These are phyloP conservation scores for Arachis monticola DNA, from an alignment of 331 rosid species.

Conservation along the genomic window DNA sequence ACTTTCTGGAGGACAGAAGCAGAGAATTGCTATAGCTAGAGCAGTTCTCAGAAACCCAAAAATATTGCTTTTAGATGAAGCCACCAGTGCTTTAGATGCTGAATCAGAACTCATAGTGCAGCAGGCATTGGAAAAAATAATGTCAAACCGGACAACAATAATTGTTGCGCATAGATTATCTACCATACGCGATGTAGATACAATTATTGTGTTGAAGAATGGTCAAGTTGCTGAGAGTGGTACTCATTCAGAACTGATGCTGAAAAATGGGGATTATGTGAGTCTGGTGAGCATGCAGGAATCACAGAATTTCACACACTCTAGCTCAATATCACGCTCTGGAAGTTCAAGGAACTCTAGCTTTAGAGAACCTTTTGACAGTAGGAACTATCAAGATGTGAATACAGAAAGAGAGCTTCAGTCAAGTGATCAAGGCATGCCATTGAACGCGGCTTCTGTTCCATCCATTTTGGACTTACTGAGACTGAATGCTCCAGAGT, in stretches of 20 bases:
- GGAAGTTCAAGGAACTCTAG: constrained; percentile 61
- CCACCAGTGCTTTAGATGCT: constrained; percentile 87
- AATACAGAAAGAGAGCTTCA: constrained; percentile 36
- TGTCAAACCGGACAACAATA: constrained; percentile 71
- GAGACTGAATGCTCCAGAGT: constrained; percentile 80
- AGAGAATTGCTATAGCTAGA: constrained; percentile 86
- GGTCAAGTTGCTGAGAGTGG: constrained; percentile 84
- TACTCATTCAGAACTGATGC: constrained; percentile 60
- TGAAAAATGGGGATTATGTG: constrained; percentile 66
- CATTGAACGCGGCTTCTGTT: constrained; percentile 40
- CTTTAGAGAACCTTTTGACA: constrained; percentile 44
- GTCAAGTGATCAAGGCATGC: constrained; percentile 42
- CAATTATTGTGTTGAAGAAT: constrained; percentile 68
- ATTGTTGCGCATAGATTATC: constrained; percentile 77
- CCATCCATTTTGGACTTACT: constrained; percentile 66
- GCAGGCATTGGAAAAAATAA: constrained; percentile 72
- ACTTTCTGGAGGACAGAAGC: constrained; percentile 90
- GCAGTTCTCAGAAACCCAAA: constrained; percentile 86
- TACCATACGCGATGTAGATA: constrained; percentile 68
- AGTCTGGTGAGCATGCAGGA: constrained; percentile 69
- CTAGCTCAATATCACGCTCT: constrained; percentile 47
- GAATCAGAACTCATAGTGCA: constrained; percentile 78
- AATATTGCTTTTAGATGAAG: constrained; percentile 81
- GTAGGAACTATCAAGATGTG: constrained; percentile 39
- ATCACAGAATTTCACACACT: constrained; percentile 45